Evolutionary conservation across 2,329 filamentous ascomycete genomes (phyloP), one percentile per base, ranked within the genome.

Genomic region (Zymoseptoria crescenta): DNA sequence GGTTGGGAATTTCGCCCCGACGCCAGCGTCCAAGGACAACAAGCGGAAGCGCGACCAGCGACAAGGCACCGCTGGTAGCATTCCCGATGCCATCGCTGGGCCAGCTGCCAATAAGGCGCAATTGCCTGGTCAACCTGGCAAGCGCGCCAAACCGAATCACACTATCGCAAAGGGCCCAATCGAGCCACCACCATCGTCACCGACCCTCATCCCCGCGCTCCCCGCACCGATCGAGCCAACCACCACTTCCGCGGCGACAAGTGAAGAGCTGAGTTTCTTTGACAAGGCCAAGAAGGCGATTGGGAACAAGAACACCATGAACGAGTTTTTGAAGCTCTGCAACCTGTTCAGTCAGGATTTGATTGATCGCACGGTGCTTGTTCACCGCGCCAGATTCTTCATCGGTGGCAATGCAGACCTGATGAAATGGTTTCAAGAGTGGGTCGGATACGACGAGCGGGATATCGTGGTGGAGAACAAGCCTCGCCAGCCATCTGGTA

Each of bases 231-330:
- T 97, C 30, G 86, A 88, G 13, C 91, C 92, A 0, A 86, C 85
- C 0, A 83, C 86, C 0, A 84, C 86, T 1, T 80, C 86, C 8
- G 85, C 86, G n/a, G 88, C 91, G 1, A 88, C 83, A 24, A 83
- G 86, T 56, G 93, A 97, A 59, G 93, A 97, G 70, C 81, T 97
- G 56, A 86, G 86, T 1, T 97, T 97, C 76, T 99, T 99, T 68
- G 94, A 99, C 62, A 87, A 91, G 7, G 91, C 94, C 19, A 97
- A 96, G 81, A 99, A 99, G 75, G 93, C 88, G 69, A 90, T 99
- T 59, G 87, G 88, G 62, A 97, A 97, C 74, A 89, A 96, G 73
- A 88, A 90, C 58, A 87, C 87, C 2, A 95, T 96, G 82, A 92
- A 89, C 68, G 94, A 99, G 73, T 99, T 99, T 74, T 77, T 99